phyloP scores from a whole-genome alignment of 2,329 filamentous ascomycete species.

The Septoria petroselini region DNA sequence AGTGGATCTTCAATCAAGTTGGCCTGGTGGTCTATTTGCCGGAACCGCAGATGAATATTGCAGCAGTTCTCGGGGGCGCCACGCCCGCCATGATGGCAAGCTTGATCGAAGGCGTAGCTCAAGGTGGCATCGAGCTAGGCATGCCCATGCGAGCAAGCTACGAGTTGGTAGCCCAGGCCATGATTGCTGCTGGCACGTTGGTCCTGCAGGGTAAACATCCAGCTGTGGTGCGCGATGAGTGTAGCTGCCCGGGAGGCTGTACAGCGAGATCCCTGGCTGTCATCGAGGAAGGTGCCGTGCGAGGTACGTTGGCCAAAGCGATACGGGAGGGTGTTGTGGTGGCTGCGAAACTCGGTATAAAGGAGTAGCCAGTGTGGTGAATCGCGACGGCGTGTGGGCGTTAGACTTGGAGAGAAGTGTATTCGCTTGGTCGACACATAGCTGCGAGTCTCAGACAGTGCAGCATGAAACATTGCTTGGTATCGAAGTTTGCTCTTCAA shows the following conservation, averaged over 20 bases:
- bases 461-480: too few species aligned
- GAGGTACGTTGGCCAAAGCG: conserved; percentile 64
- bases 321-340: conserved; percentile 56
- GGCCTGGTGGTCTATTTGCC: conserved; percentile 69
- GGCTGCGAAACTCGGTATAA: neutral
- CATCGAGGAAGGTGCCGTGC: conserved; percentile 68
- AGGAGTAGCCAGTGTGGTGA: neutral
- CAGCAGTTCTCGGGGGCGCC: conserved; percentile 70
- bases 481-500: too few species aligned
- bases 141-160: conserved; percentile 69
- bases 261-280: conserved; percentile 72
- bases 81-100: conserved; percentile 75
- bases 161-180: conserved; percentile 75
- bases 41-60: conserved; percentile 66
- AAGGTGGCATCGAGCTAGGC: conserved; percentile 77
- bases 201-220: conserved; percentile 70
- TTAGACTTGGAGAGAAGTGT: too few species aligned
- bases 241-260: conserved; percentile 74
- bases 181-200: conserved; percentile 69
- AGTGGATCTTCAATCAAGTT: conserved; percentile 74
- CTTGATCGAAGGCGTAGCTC: conserved; percentile 70
- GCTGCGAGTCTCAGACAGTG: too few species aligned
- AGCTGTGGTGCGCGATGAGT: conserved; percentile 71
- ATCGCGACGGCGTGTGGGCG: too few species aligned
- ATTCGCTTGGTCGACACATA: too few species aligned